phyloP scores from a whole-genome alignment of 2,329 filamentous ascomycete genomes.

The Cadophora sp. region DNA sequence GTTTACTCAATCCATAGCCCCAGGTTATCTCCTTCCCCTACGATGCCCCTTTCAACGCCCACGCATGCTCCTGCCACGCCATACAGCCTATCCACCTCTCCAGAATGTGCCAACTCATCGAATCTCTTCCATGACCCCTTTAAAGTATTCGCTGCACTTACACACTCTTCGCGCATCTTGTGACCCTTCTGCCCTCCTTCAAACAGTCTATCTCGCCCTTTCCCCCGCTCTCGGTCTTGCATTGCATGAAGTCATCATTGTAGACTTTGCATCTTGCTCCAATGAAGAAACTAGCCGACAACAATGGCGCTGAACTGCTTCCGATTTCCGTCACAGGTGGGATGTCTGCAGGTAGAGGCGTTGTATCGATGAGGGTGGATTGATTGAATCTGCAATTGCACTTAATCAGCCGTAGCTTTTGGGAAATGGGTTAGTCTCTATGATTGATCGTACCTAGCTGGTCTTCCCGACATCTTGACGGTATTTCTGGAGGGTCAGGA shows the following conservation, averaged over 20 bases:
- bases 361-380: slow-evolving; percentile 91
- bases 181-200: slow-evolving; percentile 96
- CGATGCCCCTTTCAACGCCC: too few relatives aligned
- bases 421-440: neutral
- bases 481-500: slow-evolving; percentile 26
- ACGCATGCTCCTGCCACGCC: too few relatives aligned
- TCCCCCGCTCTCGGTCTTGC: slow-evolving; percentile 93
- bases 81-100: neutral
- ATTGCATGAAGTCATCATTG: slow-evolving; percentile 99
- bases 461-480: slow-evolving; percentile 43
- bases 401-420: slow-evolving; percentile 39
- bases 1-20: neutral
- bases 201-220: slow-evolving; percentile 92
- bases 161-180: slow-evolving; percentile 95
- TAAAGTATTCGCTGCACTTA: slow-evolving; percentile 59
- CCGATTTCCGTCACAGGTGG: slow-evolving; percentile 94
- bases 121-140: neutral
- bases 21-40: too few relatives aligned
- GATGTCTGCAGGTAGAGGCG: slow-evolving; percentile 89
- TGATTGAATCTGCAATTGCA: slow-evolving; percentile 81
- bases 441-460: slow-evolving; percentile 36
- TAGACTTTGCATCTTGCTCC: slow-evolving; percentile 92
- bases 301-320: slow-evolving; percentile 87
- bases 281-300: slow-evolving; percentile 96
- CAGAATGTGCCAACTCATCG: neutral